Base-by-base conservation (phyloP, 2,329 filamentous ascomycete species). In the Fusarium pseudoanthophilum region DNA sequence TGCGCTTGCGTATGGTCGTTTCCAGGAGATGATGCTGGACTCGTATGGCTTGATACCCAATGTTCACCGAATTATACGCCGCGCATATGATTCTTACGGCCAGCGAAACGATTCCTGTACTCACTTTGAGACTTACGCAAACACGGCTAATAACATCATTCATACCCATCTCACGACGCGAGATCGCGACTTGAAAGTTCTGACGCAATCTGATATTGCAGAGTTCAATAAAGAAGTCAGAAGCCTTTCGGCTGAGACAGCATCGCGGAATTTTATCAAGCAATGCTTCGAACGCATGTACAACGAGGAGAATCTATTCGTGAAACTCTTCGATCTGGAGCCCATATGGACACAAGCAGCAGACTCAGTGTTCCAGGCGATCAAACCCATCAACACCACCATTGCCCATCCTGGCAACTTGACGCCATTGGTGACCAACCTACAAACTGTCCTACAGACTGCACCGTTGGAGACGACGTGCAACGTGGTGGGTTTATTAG, bases 1-100 rank as follows among this genome's bases (percentile, higher is more conserved):
- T 75, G 89, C 89, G 13, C 83, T 91, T 34, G 87, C 87, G 1
- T 91, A 90, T 63, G 89, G 88, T 11, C 87, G 89, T 7, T 90
- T 89, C 48, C 86, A 88, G 62, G 88, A 90, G 75, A 86, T 88
- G 82, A 82, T 90, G 24, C 79, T 87, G 4, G 88, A 90, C 36
- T 87, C 87, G 5, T 89, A 88, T 77, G 85, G 86, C 7, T 75
- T 91, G 32, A 81, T 90, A 10, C 85, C 86, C 1, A 91, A 91
- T 68, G 82, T 90, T 18, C 88, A 88, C 69, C 84, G 83, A 59
- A 84, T 88, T 14, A 81, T 88, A 11, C 83, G 83, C 30, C 84
- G 83, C 48, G 87, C 86, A 24, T 90, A 88, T 74, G 87, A 89
- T 70, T 80, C 84, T 48, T 82, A 84, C 32, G 89, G 89, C 21